A percentile compares a stretch with the other conserved stretches of the same genome.
Conservation (phyloP, 2,329 filamentous ascomycete genomes). For the Fusarium sp. region DNA sequence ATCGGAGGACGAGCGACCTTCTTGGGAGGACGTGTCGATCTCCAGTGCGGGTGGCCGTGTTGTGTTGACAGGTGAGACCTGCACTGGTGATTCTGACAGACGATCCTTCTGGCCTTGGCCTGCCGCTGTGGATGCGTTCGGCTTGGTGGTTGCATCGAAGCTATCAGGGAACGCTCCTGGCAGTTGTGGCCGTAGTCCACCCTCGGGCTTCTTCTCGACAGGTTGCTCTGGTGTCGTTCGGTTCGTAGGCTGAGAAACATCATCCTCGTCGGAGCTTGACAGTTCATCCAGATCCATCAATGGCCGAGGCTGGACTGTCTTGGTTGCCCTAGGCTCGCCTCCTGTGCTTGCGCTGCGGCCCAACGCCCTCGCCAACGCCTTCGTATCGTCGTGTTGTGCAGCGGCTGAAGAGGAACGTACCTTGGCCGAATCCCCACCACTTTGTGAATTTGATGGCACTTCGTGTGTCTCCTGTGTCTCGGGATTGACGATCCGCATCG, state of each 20-base stretch:
- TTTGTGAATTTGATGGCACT: slow-evolving; percentile 45
- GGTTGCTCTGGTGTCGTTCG: slow-evolving; percentile 25
- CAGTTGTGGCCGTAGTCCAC: slow-evolving; percentile 45
- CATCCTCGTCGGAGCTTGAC: slow-evolving; percentile 63
- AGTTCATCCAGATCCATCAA: slow-evolving; percentile 76
- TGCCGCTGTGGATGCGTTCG: slow-evolving; percentile 45
- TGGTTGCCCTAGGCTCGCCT: slow-evolving; percentile 61
- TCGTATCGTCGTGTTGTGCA: slow-evolving; percentile 49
- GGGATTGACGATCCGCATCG: slow-evolving; percentile 66
- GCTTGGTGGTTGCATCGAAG: slow-evolving; percentile 46
- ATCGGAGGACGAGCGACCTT: slow-evolving; percentile 69
- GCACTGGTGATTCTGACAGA: slow-evolving; percentile 73
- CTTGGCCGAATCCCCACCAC: slow-evolving; percentile 41
- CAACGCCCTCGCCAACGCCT: slow-evolving; percentile 31
- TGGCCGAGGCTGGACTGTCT: slow-evolving; percentile 59
- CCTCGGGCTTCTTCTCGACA: slow-evolving; percentile 29
- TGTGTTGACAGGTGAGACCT: slow-evolving; percentile 55
- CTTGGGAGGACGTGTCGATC: slow-evolving; percentile 75
- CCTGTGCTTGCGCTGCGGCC: slow-evolving; percentile 45
- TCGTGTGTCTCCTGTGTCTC: slow-evolving; percentile 55
- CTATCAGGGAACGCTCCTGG: slow-evolving; percentile 55
- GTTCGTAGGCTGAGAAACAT: slow-evolving; percentile 39
- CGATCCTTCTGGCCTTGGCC: slow-evolving; percentile 51
- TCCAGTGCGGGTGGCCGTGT: slow-evolving; percentile 71
- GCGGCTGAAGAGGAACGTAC: slow-evolving; percentile 48